These are phyloP conservation scores for Strobilomyces dryophilus DNA, from an alignment of 768 basidiomycete genomes.

Conservation along the genomic window DNA sequence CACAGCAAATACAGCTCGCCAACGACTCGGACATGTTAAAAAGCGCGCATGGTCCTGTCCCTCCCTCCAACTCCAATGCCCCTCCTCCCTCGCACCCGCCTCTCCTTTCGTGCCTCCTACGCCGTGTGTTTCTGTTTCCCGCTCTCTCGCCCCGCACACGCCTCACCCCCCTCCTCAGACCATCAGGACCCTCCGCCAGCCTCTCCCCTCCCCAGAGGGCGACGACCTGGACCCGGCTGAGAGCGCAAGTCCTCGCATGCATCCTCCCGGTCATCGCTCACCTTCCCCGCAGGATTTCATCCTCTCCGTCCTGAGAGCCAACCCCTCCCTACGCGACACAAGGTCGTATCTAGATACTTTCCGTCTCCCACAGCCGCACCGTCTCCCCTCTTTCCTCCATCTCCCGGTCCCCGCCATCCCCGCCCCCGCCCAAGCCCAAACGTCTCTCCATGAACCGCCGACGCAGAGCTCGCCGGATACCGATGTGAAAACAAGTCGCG, in stretches of 20 bases:
- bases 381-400: constrained; percentile 22
- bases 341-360: constrained; percentile 91
- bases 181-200: constrained; percentile 27
- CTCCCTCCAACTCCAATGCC: constrained; percentile 14
- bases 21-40: constrained; percentile 18
- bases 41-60: background rate
- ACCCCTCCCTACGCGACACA: constrained; percentile 88
- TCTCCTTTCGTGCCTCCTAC: constrained; percentile 49
- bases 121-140: constrained; percentile 39
- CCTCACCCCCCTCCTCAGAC: constrained; percentile 25
- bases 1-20: constrained; percentile 27
- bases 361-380: constrained; percentile 54
- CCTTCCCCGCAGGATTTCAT: constrained; percentile 77
- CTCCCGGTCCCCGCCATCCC: constrained; percentile 22
- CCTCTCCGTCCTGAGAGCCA: constrained; percentile 87
- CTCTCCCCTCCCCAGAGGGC: constrained; percentile 5
- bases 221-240: constrained; percentile 38
- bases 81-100: constrained; percentile 23
- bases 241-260: constrained; percentile 39
- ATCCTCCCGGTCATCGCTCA: constrained; percentile 3
- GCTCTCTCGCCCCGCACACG: background rate
- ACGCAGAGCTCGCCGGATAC: constrained; percentile 28
- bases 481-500: constrained; percentile 41
- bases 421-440: constrained; percentile 2
- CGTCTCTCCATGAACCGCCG: constrained; percentile 5